A percentile compares a stretch with the other conserved stretches of the same genome.
Conservation (phyloP, 306 rosid genomes). For the Malus orientalis region DNA sequence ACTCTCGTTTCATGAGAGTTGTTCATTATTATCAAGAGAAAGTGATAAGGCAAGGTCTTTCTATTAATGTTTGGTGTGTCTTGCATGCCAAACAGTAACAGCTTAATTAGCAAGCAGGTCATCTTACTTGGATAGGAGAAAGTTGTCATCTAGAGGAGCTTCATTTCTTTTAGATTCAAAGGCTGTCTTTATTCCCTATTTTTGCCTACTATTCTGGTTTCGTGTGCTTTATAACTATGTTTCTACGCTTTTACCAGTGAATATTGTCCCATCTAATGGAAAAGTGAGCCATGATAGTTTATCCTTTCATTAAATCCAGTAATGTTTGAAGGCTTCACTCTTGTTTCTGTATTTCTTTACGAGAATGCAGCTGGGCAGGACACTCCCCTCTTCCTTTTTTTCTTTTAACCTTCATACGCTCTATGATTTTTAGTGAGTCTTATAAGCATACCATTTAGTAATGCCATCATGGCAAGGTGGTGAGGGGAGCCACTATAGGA, state of each 20-base stretch:
- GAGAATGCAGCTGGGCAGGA: neutral
- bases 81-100: neutral
- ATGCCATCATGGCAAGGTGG: neutral
- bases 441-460: neutral
- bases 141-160: neutral
- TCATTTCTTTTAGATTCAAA: neutral
- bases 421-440: neutral
- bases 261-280: neutral
- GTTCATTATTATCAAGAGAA: neutral
- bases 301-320: neutral
- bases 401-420: neutral
- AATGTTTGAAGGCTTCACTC: neutral
- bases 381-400: neutral
- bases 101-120: neutral
- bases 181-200: neutral
- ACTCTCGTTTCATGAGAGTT: neutral
- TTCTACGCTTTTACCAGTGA: neutral
- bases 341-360: neutral
- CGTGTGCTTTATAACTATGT: neutral
- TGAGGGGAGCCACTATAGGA: neutral
- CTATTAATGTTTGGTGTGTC: neutral
- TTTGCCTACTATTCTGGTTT: neutral
- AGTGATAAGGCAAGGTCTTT: neutral
- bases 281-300: neutral
- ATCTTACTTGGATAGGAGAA: neutral